These are phyloP conservation scores for Colletotrichum abscissum DNA, from an alignment of 2,329 filamentous ascomycete species.

Conservation along the genomic window DNA sequence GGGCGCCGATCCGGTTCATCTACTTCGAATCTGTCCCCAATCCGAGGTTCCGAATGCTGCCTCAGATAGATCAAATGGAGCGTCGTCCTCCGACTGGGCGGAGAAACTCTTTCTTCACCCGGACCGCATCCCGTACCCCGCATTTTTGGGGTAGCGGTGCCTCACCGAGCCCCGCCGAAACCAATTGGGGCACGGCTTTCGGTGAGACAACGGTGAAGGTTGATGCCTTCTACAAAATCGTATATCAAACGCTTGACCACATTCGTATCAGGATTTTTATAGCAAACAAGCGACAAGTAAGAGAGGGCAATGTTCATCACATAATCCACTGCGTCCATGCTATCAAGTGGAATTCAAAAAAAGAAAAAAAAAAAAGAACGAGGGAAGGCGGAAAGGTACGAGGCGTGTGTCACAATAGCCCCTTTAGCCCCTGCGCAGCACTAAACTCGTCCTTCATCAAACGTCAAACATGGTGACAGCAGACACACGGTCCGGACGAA, in stretches of 20 bases:
- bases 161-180: not conserved
- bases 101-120: constrained; percentile 8
- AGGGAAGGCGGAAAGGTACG: too few species aligned
- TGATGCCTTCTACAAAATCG: not conserved
- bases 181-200: too few species aligned
- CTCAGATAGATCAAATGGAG: constrained; percentile 32
- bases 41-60: not conserved
- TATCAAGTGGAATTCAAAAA: too few species aligned
- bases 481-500: too few species aligned
- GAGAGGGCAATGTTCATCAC: too few species aligned
- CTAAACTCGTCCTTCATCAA: not conserved
- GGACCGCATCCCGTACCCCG: not conserved
- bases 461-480: not conserved
- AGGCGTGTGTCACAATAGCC: not conserved
- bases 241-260: not conserved
- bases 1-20: too few species aligned
- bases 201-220: not conserved
- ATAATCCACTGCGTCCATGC: too few species aligned
- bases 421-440: not conserved
- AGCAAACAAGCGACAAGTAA: too few species aligned
- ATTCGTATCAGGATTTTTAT: too few species aligned
- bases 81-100: constrained; percentile 32
- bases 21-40: not conserved
- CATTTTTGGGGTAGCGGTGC: not conserved
- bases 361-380: too few species aligned